These are phyloP conservation scores for Phylloporus sp. DNA, from an alignment of 768 basidiomycete species.

Conservation along the genomic window DNA sequence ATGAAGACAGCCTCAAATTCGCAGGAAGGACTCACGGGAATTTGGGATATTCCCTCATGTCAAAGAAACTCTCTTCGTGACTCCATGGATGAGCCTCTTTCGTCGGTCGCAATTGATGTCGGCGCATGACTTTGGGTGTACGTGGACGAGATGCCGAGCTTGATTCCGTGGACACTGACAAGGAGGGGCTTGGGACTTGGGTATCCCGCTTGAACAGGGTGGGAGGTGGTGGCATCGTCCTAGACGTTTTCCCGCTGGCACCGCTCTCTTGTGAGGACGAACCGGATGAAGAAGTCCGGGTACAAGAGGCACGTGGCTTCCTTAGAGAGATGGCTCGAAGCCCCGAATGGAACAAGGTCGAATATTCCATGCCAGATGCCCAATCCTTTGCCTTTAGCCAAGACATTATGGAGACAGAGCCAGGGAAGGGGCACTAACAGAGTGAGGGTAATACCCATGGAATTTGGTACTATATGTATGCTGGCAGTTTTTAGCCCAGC, in stretches of 20 bases:
- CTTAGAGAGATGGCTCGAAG: constrained; percentile 27
- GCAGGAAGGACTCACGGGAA: constrained; percentile 13
- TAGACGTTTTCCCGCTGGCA: not conserved
- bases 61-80: not conserved
- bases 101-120: constrained; percentile 9
- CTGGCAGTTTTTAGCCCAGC: constrained; percentile 16
- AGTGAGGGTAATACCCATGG: not conserved
- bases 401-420: constrained; percentile 17
- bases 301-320: constrained; percentile 3
- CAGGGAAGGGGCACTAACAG: not conserved
- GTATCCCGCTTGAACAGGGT: constrained; percentile 5
- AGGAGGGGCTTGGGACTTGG: not conserved
- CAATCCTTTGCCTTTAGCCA: constrained; percentile 30
- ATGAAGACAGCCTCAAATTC: not conserved
- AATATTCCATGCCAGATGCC: constrained; percentile 31
- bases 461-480: constrained; percentile 26
- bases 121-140: not conserved
- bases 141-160: not conserved
- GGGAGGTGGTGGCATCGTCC: constrained; percentile 4
- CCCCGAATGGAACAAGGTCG: constrained; percentile 34
- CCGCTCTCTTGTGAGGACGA: constrained; percentile 1
- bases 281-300: constrained; percentile 8
- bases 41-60: constrained; percentile 1
- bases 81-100: constrained; percentile 10
- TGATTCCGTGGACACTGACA: constrained; percentile 3